A percentile compares a stretch with the other conserved stretches of the same genome.
phyloP scores from a whole-genome alignment of 2,329 filamentous ascomycete species.

The Chalaropsis ovoidea region DNA sequence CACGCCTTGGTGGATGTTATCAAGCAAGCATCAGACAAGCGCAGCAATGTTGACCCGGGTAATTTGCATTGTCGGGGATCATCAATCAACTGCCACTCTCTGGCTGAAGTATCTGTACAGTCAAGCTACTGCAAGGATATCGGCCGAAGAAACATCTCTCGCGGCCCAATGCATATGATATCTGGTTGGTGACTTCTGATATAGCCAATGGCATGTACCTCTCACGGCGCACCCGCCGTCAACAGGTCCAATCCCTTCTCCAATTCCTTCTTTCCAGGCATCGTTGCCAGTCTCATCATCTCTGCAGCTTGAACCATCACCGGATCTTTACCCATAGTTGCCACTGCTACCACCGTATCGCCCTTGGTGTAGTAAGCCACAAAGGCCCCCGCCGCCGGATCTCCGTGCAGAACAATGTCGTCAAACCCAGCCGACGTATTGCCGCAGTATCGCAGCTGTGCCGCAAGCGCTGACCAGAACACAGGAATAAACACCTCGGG shows the following conservation, averaged over 20 bases:
- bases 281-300: constrained; percentile 71
- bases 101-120: background rate
- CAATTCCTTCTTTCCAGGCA: constrained; percentile 73
- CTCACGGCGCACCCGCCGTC: constrained; percentile 26
- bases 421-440: constrained; percentile 75
- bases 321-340: constrained; percentile 83
- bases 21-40: background rate
- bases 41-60: too few relatives aligned
- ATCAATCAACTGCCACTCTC: background rate
- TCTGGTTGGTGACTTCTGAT: too few relatives aligned
- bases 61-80: background rate
- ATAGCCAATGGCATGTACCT: background rate
- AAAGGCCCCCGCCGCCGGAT: constrained; percentile 69
- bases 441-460: constrained; percentile 86
- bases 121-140: too few relatives aligned
- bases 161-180: too few relatives aligned
- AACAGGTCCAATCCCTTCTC: constrained; percentile 49
- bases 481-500: constrained; percentile 65
- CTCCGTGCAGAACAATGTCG: constrained; percentile 69
- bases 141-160: too few relatives aligned
- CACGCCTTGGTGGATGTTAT: background rate
- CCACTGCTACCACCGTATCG: constrained; percentile 79
- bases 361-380: constrained; percentile 81
- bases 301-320: constrained; percentile 73
- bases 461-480: constrained; percentile 90